Base-by-base conservation (phyloP, 306 rosid species). In the Dryas alaskensis region DNA sequence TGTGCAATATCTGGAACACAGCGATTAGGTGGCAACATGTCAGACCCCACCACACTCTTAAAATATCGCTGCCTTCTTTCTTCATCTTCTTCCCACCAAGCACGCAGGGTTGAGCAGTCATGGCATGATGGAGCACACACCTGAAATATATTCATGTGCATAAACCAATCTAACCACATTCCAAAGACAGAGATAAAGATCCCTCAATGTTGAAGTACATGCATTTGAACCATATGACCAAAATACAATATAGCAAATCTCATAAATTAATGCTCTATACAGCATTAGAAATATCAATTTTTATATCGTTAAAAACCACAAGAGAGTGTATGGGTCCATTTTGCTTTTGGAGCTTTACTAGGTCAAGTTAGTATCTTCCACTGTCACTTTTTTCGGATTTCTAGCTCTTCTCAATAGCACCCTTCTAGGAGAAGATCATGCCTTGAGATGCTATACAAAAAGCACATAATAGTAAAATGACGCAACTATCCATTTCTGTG, bases 1-100 rank as follows among this genome's bases (percentile, higher is more conserved):
- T 88, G 61, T 48, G 85, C 95, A 67, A 94, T 67, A 39, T 94
- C 98, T 16, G 98, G 92, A 81, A 78, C 79, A 68, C 97, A 94
- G 59, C 61, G 87, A 67, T 79, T 83, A 3, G 96, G 95, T 37
- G 98, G 92, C 81, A 87, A 71, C 66, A 22, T 73, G 63, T 94
- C 86, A 14, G 96, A 85, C 42, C 84, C 96, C 69, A 91, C 77
- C 63, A 91, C 79, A 57, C 39, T 81, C 81, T 88, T 87, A 82
- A 86, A 88, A 82, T 78, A 94, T 14, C 92, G 90, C 8, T 39
- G 80, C 50, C 99, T 81, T 85, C 99, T 88, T 31, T 92, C 99
- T 63, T 92, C 99, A 46, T 94, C 96, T 86, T 94, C 97, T 80
- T 94, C 99, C 99, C 99, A 94, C 99, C 99, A 94, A 72, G 97